phyloP scores from a whole-genome alignment of 1,284 basidiomycete species.

The Cryptococcus jaspeensis region DNA sequence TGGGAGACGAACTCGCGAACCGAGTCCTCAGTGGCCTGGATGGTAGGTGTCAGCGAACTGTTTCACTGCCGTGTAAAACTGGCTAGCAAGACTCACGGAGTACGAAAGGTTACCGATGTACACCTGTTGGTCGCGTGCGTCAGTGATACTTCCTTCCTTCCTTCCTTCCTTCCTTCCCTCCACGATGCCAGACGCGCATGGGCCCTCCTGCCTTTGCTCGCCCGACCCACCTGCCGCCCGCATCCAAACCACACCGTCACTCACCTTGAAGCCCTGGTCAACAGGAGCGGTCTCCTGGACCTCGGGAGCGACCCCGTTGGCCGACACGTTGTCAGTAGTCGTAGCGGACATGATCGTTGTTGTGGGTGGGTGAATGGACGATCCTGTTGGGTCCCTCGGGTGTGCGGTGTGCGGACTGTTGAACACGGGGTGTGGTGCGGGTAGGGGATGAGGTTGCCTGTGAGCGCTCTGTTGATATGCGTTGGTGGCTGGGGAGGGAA shows the following conservation, averaged over 20 bases:
- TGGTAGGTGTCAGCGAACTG: neutral
- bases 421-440: neutral
- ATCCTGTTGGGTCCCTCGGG: neutral
- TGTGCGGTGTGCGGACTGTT: constrained; percentile 5
- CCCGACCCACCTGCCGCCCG: neutral
- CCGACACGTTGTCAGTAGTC: constrained; percentile 5
- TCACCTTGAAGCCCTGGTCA: neutral
- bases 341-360: constrained; percentile 14
- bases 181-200: neutral
- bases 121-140: constrained; percentile 29
- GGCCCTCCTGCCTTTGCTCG: neutral
- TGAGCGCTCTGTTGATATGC: neutral
- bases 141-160: neutral
- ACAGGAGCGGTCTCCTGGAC: constrained; percentile 8
- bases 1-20: constrained; percentile 39
- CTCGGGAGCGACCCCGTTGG: constrained; percentile 15
- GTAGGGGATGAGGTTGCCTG: neutral
- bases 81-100: too few relatives aligned
- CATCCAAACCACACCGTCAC: neutral
- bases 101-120: constrained; percentile 49
- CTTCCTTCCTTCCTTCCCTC: neutral
- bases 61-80: neutral
- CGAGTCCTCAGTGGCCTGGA: constrained; percentile 44
- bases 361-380: neutral
- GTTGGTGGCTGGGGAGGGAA: neutral